Percentiles rank a stretch among this genome's conserved stretches.
Evolutionary conservation across 1,284 basidiomycete genomes (phyloP).

Genomic region (Omphalotus olearius): DNA sequence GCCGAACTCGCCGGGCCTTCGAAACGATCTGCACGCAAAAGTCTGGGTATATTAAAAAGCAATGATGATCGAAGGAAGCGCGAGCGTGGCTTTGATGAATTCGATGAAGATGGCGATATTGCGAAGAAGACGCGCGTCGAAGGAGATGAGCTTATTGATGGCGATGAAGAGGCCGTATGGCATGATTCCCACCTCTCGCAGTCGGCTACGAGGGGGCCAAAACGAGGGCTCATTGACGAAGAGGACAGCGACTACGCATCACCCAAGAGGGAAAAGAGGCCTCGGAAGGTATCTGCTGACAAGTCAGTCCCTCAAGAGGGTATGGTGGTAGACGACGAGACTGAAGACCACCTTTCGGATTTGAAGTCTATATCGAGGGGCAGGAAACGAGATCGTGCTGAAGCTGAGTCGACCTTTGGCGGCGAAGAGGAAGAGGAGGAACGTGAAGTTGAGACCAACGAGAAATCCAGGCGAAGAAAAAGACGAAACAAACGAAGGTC

Average conservation of each 20-base stretch:
- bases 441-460: constrained; percentile 32
- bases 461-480: constrained; percentile 39
- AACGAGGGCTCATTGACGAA: constrained; percentile 41
- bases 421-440: constrained; percentile 46
- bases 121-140: constrained; percentile 51
- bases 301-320: constrained; percentile 27
- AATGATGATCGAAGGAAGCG: constrained; percentile 22
- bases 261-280: constrained; percentile 32
- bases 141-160: constrained; percentile 39
- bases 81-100: constrained; percentile 39
- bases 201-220: constrained; percentile 34
- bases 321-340: constrained; percentile 40
- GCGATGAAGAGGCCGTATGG: constrained; percentile 42
- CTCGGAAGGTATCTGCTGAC: constrained; percentile 43
- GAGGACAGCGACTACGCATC: constrained; percentile 28
- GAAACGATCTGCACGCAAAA: constrained; percentile 25
- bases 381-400: constrained; percentile 70
- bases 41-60: constrained; percentile 19
- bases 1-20: constrained; percentile 10
- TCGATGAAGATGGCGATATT: constrained; percentile 37
- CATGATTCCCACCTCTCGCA: constrained; percentile 21
- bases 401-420: constrained; percentile 67
- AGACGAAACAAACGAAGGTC: constrained; percentile 47
- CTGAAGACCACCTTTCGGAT: constrained; percentile 24
- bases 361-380: constrained; percentile 40